phyloP scores from a whole-genome alignment of 768 basidiomycete genomes.

The Phlebiopsis flavidoalba region DNA sequence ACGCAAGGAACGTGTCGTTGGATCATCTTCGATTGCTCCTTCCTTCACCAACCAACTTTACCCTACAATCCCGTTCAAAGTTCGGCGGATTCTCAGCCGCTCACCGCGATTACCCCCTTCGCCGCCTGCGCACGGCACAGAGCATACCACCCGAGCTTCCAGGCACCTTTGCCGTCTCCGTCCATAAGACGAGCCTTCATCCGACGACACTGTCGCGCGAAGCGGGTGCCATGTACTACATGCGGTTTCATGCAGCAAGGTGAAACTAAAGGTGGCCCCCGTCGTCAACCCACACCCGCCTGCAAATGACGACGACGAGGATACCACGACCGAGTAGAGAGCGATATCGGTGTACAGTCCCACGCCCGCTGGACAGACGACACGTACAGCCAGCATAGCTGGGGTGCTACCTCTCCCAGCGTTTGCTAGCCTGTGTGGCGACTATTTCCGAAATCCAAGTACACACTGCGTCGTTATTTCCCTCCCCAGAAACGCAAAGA shows the following conservation, averaged over 20 bases:
- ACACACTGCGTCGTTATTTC: slow-evolving; percentile 1
- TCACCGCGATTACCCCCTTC: not conserved
- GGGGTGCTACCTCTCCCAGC: slow-evolving; percentile 3
- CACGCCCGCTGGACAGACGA: slow-evolving; percentile 12
- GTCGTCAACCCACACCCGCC: slow-evolving; percentile 21
- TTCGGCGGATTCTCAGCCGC: not conserved
- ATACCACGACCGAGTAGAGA: slow-evolving; percentile 27
- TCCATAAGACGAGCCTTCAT: not conserved
- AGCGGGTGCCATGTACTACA: slow-evolving; percentile 64
- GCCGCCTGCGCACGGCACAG: not conserved
- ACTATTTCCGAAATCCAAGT: not conserved
- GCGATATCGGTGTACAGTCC: slow-evolving; percentile 17
- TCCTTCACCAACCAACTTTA: not conserved
- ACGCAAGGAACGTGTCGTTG: not conserved
- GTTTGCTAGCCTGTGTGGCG: not conserved
- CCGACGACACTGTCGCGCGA: slow-evolving; percentile 42
- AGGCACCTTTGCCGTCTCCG: not conserved
- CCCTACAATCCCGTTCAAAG: not conserved
- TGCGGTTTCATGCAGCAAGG: slow-evolving; percentile 50
- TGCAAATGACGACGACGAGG: slow-evolving; percentile 19
- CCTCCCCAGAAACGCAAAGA: not conserved
- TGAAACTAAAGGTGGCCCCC: slow-evolving; percentile 11
- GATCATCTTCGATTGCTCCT: not conserved
- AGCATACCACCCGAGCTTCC: not conserved
- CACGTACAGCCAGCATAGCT: slow-evolving; percentile 2